Conservation (phyloP, 2,329 filamentous ascomycete species). For the Ceratocystis ficicola region DNA sequence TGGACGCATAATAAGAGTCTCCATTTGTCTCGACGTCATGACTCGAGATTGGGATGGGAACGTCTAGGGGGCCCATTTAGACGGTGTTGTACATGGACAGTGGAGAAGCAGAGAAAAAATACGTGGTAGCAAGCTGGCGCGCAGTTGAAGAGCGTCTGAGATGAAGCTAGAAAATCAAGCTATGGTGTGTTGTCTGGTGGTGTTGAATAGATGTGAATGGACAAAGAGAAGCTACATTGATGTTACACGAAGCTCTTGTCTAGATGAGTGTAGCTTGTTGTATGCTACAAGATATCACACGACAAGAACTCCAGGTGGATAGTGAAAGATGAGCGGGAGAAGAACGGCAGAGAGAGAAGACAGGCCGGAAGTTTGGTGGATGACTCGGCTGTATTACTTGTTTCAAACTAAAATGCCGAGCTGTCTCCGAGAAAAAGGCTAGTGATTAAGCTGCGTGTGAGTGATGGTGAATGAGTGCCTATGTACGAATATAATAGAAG, state of each 20-base stretch:
- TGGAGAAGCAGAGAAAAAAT: not conserved
- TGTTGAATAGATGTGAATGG: not conserved
- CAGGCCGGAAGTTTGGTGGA: not conserved
- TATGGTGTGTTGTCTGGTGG: not conserved
- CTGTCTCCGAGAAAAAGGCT: not conserved
- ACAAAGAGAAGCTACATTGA: slow-evolving; percentile 2
- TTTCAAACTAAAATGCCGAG: not conserved
- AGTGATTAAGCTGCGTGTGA: not conserved
- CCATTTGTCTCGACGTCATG: not conserved
- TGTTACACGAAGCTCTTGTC: not conserved
- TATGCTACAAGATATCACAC: not conserved
- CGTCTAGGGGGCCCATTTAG: not conserved
- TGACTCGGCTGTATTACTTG: not conserved
- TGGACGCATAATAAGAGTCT: not conserved
- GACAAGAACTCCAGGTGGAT: not conserved
- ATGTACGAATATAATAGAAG: not conserved
- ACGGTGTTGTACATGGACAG: not conserved
- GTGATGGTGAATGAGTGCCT: not conserved
- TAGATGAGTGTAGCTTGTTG: not conserved
- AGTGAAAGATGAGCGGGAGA: not conserved
- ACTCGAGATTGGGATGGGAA: not conserved
- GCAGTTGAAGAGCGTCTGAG: not conserved
- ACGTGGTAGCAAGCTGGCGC: not conserved
- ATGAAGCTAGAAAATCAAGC: not conserved
- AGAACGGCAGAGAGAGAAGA: not conserved